Conservation (phyloP, 768 basidiomycete species). For the Kwoniella pini region DNA sequence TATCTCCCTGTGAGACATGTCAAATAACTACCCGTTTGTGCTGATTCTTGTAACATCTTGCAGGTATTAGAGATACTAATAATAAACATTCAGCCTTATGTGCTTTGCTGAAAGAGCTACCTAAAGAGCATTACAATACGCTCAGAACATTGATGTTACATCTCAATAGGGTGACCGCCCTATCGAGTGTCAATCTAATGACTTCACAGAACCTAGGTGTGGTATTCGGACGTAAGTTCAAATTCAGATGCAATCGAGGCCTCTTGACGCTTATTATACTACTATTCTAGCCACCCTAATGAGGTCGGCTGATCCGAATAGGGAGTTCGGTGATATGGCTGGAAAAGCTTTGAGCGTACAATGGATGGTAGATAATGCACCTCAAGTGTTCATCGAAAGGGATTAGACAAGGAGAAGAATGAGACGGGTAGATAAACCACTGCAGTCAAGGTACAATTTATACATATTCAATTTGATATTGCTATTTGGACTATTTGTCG, state of each 20-base stretch:
- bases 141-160: constrained; percentile 80
- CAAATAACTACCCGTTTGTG: background rate
- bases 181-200: constrained; percentile 81
- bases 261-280: constrained; percentile 10
- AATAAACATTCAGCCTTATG: constrained; percentile 65
- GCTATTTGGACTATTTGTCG: no score
- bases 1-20: background rate
- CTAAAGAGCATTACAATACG: constrained; percentile 84
- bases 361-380: constrained; percentile 83
- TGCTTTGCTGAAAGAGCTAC: constrained; percentile 73
- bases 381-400: constrained; percentile 38
- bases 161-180: constrained; percentile 70
- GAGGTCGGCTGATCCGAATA: constrained; percentile 78
- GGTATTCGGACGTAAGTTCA: constrained; percentile 90
- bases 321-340: constrained; percentile 95
- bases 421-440: no score
- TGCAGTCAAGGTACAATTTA: no score
- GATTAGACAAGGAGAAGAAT: no score
- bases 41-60: constrained; percentile 2
- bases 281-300: constrained; percentile 76
- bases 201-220: constrained; percentile 91
- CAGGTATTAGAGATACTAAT: constrained; percentile 62
- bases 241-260: background rate
- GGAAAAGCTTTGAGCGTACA: constrained; percentile 90
- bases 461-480: no score